Evolutionary conservation across 2,329 filamentous ascomycete species (phyloP).

Genomic region (Thelonectria olida): DNA sequence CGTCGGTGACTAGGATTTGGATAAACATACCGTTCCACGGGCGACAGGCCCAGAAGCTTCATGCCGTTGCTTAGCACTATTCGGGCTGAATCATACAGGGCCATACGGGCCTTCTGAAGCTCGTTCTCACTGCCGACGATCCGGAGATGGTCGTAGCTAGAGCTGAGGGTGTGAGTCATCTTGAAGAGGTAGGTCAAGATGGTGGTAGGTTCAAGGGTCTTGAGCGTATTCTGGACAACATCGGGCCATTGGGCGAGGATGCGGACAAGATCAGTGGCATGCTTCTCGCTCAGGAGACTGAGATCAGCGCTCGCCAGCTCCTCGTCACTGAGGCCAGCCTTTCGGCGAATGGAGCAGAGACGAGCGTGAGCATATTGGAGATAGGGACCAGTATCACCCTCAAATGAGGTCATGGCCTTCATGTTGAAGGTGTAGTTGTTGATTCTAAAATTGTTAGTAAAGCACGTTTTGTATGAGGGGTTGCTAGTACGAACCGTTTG

Average conservation of each 20-base stretch:
- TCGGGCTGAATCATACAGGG: constrained; percentile 79
- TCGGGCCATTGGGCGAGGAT: constrained; percentile 87
- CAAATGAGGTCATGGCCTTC: constrained; percentile 83
- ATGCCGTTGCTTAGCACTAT: constrained; percentile 85
- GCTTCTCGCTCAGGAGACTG: constrained; percentile 73
- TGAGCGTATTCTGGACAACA: constrained; percentile 83
- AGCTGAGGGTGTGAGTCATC: constrained; percentile 83
- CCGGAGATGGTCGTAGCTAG: constrained; percentile 82
- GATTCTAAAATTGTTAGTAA: constrained; percentile 51
- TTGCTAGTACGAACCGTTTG: constrained; percentile 71
- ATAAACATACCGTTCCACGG: constrained; percentile 66
- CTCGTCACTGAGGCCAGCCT: constrained; percentile 61
- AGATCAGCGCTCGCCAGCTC: constrained; percentile 73
- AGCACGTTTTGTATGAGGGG: fast-evolving
- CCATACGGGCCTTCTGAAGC: constrained; percentile 73
- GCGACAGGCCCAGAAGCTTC: constrained; percentile 79
- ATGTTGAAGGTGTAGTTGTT: constrained; percentile 80
- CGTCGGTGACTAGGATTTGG: too few relatives aligned
- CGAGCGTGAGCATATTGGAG: constrained; percentile 85
- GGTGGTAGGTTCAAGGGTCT: constrained; percentile 79
- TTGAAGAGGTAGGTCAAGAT: constrained; percentile 76
- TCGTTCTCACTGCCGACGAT: constrained; percentile 82
- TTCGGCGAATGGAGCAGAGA: constrained; percentile 70
- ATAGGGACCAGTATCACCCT: constrained; percentile 86
- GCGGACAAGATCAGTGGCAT: constrained; percentile 78